These are phyloP conservation scores for Tilletia setariae DNA, from an alignment of 1,284 basidiomycete genomes.

Conservation along the genomic window DNA sequence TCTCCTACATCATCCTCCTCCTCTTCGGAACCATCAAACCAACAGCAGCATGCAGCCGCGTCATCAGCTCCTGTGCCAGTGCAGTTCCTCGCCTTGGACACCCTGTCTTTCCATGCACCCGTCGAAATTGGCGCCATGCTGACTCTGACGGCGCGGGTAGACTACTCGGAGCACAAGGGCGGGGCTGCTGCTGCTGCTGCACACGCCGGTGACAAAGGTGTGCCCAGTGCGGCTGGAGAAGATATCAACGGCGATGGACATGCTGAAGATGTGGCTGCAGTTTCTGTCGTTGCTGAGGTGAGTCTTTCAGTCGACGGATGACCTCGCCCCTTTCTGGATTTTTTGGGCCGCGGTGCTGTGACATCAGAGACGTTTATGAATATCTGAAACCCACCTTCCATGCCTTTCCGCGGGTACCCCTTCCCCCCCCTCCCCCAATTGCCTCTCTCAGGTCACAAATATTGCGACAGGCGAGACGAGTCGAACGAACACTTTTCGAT, in stretches of 20 bases:
- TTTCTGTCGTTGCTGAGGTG: conserved; percentile 40
- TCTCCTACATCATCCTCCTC: background rate
- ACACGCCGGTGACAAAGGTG: conserved; percentile 9
- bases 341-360: background rate
- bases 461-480: conserved; percentile 34
- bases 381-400: too few species aligned
- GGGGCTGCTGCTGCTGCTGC: conserved; percentile 21
- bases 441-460: conserved; percentile 30
- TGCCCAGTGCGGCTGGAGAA: background rate
- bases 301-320: background rate
- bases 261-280: conserved; percentile 27
- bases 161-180: conserved; percentile 28
- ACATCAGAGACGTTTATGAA: background rate
- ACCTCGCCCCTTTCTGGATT: background rate
- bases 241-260: conserved; percentile 12
- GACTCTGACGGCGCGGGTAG: conserved; percentile 40
- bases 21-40: background rate
- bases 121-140: conserved; percentile 48
- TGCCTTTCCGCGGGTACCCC: too few species aligned
- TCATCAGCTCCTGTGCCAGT: conserved; percentile 30
- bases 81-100: conserved; percentile 54
- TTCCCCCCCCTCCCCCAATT: too few species aligned
- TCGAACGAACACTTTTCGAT: conserved; percentile 46
- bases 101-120: conserved; percentile 43
- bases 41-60: background rate